Evolutionary conservation across 106 monocot species (phyloP).

Genomic region (Apostasia shenzhenica): DNA sequence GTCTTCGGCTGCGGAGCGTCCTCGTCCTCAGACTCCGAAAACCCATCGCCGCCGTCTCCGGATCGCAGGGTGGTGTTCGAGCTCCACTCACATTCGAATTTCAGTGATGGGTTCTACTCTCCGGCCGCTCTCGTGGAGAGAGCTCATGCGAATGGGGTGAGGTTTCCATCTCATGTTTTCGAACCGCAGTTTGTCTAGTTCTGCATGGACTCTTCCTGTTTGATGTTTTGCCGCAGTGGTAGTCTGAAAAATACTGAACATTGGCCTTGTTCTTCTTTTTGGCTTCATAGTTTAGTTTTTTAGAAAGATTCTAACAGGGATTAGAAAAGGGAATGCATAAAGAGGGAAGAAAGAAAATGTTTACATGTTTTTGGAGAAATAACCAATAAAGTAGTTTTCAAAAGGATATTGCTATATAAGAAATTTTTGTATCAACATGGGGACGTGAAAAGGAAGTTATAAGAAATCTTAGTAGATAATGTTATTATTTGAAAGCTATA

Average conservation of each 20-base stretch:
- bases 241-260: neutral
- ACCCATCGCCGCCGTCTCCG: neutral
- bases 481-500: too few relatives aligned
- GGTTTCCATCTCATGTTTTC: neutral
- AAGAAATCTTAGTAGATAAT: too few relatives aligned
- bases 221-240: slow-evolving; percentile 2
- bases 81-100: slow-evolving; percentile 37
- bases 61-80: slow-evolving; percentile 28
- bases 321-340: too few relatives aligned
- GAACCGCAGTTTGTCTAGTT: neutral
- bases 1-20: slow-evolving; percentile 6
- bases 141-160: slow-evolving; percentile 44
- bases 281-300: too few relatives aligned
- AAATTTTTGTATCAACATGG: too few relatives aligned
- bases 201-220: slow-evolving; percentile 2
- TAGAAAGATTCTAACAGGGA: too few relatives aligned
- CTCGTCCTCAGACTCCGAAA: neutral
- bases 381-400: too few relatives aligned
- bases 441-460: too few relatives aligned
- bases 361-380: too few relatives aligned
- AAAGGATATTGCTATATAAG: too few relatives aligned
- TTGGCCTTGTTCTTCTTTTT: neutral
- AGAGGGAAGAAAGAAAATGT: too few relatives aligned
- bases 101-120: slow-evolving; percentile 49
- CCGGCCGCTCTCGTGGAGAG: slow-evolving; percentile 43